Percentiles rank a stretch among this genome's conserved stretches.
Evolutionary conservation across 805 yeast species (phyloP).

Genomic region (Kockiozyma suomiensis): DNA sequence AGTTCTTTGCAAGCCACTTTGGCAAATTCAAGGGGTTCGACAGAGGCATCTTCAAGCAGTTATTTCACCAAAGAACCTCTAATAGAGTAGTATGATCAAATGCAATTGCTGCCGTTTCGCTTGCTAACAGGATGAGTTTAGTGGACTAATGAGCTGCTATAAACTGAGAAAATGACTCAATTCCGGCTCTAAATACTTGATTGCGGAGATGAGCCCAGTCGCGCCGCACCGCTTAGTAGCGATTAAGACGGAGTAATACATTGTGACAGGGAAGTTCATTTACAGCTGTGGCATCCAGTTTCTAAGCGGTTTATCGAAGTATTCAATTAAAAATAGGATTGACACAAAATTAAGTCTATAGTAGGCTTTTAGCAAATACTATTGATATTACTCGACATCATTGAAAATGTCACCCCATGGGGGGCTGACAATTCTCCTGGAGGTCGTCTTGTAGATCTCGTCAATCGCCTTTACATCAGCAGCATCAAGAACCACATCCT

Average conservation of each 20-base stretch:
- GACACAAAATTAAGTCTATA: too few relatives aligned
- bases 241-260: too few relatives aligned
- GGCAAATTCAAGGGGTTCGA: slow-evolving; percentile 58
- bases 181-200: too few relatives aligned
- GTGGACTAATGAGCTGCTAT: not conserved
- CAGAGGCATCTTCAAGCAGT: slow-evolving; percentile 47
- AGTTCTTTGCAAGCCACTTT: slow-evolving; percentile 79
- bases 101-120: too few relatives aligned
- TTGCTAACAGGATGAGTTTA: too few relatives aligned
- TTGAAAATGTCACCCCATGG: slow-evolving; percentile 34
- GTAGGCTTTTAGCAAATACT: too few relatives aligned
- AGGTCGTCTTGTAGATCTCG: slow-evolving; percentile 27
- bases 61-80: not conserved
- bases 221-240: not conserved
- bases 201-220: not conserved
- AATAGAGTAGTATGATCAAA: too few relatives aligned
- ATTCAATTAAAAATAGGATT: too few relatives aligned
- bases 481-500: slow-evolving; percentile 46
- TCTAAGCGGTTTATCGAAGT: too few relatives aligned
- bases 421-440: slow-evolving; percentile 30
- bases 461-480: slow-evolving; percentile 49
- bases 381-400: slow-evolving; percentile 21
- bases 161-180: not conserved
- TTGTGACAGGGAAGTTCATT: too few relatives aligned
- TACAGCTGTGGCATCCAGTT: too few relatives aligned